Percentiles rank a stretch among this genome's conserved stretches.
phyloP scores from a whole-genome alignment of 2,329 filamentous ascomycete genomes.

The Alternaria conjuncta region DNA sequence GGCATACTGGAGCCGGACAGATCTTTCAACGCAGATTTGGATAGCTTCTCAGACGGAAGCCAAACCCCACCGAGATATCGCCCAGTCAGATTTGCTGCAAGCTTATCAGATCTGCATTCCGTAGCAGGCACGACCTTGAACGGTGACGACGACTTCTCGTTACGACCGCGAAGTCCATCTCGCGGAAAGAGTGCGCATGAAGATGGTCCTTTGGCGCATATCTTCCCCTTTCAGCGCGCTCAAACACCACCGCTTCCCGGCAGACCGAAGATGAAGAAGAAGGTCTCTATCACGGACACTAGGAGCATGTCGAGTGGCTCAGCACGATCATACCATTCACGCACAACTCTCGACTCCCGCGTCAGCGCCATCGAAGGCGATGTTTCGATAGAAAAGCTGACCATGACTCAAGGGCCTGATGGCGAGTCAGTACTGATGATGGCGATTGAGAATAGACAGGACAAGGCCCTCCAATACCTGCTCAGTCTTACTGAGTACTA shows the following conservation, averaged over 20 bases:
- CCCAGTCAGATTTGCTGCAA: constrained; percentile 43
- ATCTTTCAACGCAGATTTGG: constrained; percentile 44
- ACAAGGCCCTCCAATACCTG: constrained; percentile 78
- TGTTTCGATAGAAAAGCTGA: constrained; percentile 78
- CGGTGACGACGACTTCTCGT: constrained; percentile 32
- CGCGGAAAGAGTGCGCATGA: constrained; percentile 24
- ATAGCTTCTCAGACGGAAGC: constrained; percentile 38
- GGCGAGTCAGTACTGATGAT: constrained; percentile 81
- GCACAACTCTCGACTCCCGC: constrained; percentile 68
- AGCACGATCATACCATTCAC: constrained; percentile 80
- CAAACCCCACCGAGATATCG: constrained; percentile 27
- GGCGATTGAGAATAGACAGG: constrained; percentile 65
- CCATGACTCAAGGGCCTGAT: constrained; percentile 70
- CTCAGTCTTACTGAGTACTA: constrained; percentile 80
- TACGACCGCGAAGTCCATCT: constrained; percentile 29
- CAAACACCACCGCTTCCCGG: constrained; percentile 55
- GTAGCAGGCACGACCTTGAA: constrained; percentile 38
- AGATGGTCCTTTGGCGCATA: constrained; percentile 70
- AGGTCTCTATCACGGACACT: constrained; percentile 88
- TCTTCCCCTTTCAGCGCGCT: constrained; percentile 86
- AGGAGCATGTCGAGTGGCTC: constrained; percentile 88
- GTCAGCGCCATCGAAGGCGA: constrained; percentile 84
- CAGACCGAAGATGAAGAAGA: constrained; percentile 68
- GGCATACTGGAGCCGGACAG: constrained; percentile 77
- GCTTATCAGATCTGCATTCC: constrained; percentile 35